Evolutionary conservation across 306 rosid species (phyloP), one percentile per base, ranked within the genome.

Genomic region (Dryas alaskensis): DNA sequence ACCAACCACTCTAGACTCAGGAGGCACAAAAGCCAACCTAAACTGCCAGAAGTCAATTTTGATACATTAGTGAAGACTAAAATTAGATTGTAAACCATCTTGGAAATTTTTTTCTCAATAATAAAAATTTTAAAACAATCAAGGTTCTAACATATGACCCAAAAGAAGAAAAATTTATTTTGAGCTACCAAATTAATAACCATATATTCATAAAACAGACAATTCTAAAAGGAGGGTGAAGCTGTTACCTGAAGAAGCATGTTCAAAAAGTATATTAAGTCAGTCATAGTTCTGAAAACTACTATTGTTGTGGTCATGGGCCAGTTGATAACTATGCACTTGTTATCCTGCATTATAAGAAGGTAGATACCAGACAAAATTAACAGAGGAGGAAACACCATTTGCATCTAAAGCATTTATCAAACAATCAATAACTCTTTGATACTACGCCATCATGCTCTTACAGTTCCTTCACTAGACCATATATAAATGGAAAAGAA

Each of bases 11-110:
- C 70, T 79, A 0, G 98, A 78, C 70, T 87, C 98, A 10, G 91
- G 94, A 78, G 94, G 88, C 69, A 92, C 94, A 67, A 81, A 92
- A 45, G 98, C 98, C 84, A 92, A 79, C 86, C 86, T 87, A 81
- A 87, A 92, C 96, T 92, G 92, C 3, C 10, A 68, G 17, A 16
- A 31, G 45, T 0, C 54, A 31, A 37, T 47, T 46, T 66, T 46
- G 2, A 31, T 27, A 27, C 6, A 25, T 49, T 9, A 13, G 27
- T 42, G 16, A 5, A 8, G 6, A 40, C 17, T 52, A 3, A 47
- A 22, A 12, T 6, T 11, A 27, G 45, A 31, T 48, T 53, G 59
- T 53, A 53, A 31, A 11, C 22, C 8, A 48, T 46, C 59, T 53
- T 53, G 59, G 1, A 53, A 13, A 22, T 22, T 22, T 22, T 22